Evolutionary conservation across 345 rosid species (phyloP), one percentile per base, ranked within the genome.

Genomic region (Eucalyptus curtisii): DNA sequence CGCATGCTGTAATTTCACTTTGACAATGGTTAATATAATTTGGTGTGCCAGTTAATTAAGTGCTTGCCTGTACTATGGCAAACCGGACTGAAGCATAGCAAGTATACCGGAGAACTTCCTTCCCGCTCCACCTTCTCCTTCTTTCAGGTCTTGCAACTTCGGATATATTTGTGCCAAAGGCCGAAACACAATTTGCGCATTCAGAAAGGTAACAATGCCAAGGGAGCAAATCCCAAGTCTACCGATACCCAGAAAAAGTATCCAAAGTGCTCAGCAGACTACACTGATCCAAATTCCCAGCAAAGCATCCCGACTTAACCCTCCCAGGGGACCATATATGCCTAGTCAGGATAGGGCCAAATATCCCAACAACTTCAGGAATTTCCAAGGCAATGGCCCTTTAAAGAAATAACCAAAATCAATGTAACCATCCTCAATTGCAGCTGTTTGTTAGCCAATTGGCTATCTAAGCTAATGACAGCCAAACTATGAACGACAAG

Each of bases 381-480:
- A 96, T 91, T 97, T 97, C 87, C 96, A 98, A 10, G 99, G 99
- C 59, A 97, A 90, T 61, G 97, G 98, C 4, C 99, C 99, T 86
- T 95, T 96, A 91, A 96, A 96, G 95, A 97, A 96, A 91, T 97
- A 98, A 86, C 99, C 98, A 89, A 97, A 94, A 89, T 94, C 99
- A 93, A 97, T 96, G 45, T 98, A 97, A 92, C 98, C 96, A 88
- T 97, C 99, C 94, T 97, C 99, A 90, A 96, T 97, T 88, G 99
- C 97, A 92, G 99, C 98, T 96, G 96, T 24, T 49, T 49, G 14
- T 31, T 86, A 33, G 16, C 15, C 45, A 49, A 71, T 50, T 49
- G 25, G 31, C 44, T n/a, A 50, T 85, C n/a, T 30, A 25, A 49
- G 44, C 47, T 52, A 27, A 86, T 24, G 57, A 84, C 25, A 17